Base-by-base conservation (phyloP, 1,284 basidiomycete species). In the Tylopilus sp. region DNA sequence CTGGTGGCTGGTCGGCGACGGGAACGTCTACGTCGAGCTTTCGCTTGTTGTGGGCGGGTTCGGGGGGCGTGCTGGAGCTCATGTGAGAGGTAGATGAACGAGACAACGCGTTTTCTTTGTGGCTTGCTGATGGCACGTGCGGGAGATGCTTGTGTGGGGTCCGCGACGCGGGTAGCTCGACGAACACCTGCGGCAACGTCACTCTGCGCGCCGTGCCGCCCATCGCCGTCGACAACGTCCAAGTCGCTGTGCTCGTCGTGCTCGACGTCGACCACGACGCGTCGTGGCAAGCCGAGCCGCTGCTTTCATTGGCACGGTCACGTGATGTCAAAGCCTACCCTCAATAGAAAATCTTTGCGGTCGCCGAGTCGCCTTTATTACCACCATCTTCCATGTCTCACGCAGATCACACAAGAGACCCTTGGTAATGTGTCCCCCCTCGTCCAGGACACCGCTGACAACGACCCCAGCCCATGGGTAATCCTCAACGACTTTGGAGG, bases 401-500 rank as follows among this genome's bases (percentile, higher is more conserved):
- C 77, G 89, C 90, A 70, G 93, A 96, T 76, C 93, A 95, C 76
- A 90, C 92, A 56, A 79, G 93, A 75, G 92, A 96, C 75, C 93
- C 92, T 61, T 96, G 92, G 93, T 87, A 68, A 24, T 8, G 9
- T 8, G 1, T 14, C 7, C 1, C 2, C 25, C 17, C 14, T 32
- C 40, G 28, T 17, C 6, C 26, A 19, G 20, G 0, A 19, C 32
- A 0, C 26, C 2, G 7, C 48, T 61, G 31, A 61, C 48, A n/a
- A 5, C 44, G 47, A 17, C 46, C 20, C 0, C 63, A 96, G 96
- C 76, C 96, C 96, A 63, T 98, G 93, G 91, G 96, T 98, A 52
- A 93, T 99, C 72, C 86, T 99, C 61, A 98, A 94, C 77, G 96
- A 99, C 78, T 96, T 97, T 72, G 96, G 96, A 61, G 95, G 94